A percentile compares a stretch with the other conserved stretches of the same genome.
Evolutionary conservation across 192 early-diverging fungal species (phyloP).

Genomic region (Ambispora gerdemannii): DNA sequence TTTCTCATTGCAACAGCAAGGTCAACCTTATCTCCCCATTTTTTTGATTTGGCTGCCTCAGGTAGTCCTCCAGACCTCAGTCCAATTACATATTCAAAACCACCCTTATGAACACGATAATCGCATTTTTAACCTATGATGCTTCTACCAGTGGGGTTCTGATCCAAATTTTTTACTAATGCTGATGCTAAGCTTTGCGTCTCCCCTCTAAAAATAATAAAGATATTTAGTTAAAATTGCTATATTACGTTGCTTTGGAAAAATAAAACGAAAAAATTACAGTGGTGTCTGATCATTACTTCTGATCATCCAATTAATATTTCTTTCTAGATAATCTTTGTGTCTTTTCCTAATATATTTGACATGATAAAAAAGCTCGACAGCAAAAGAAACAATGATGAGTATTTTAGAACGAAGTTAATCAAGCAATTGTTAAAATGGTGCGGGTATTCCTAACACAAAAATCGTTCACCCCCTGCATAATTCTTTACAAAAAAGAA

Average conservation of each 20-base stretch:
- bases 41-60: not conserved
- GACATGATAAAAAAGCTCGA: slow-evolving; percentile 17
- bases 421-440: slow-evolving; percentile 23
- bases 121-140: slow-evolving; percentile 2
- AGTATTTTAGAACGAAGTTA: slow-evolving; percentile 2
- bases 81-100: not conserved
- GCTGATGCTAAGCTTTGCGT: not conserved
- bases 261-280: slow-evolving; percentile 23
- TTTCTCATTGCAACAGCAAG: not conserved
- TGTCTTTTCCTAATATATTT: slow-evolving; percentile 13
- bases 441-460: slow-evolving; percentile 1
- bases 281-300: slow-evolving; percentile 9
- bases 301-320: slow-evolving; percentile 21
- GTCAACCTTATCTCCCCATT: not conserved
- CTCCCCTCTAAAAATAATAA: slow-evolving; percentile 3
- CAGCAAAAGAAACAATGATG: slow-evolving; percentile 15
- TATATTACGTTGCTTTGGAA: not conserved
- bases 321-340: slow-evolving; percentile 10
- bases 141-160: not conserved
- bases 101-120: not conserved
- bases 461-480: slow-evolving; percentile 17
- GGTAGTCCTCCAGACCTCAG: not conserved
- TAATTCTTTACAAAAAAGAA: not conserved
- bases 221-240: not conserved
- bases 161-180: not conserved